Evolutionary conservation across 2,329 filamentous ascomycete species (phyloP).

Genomic region (Colletotrichum lentis): DNA sequence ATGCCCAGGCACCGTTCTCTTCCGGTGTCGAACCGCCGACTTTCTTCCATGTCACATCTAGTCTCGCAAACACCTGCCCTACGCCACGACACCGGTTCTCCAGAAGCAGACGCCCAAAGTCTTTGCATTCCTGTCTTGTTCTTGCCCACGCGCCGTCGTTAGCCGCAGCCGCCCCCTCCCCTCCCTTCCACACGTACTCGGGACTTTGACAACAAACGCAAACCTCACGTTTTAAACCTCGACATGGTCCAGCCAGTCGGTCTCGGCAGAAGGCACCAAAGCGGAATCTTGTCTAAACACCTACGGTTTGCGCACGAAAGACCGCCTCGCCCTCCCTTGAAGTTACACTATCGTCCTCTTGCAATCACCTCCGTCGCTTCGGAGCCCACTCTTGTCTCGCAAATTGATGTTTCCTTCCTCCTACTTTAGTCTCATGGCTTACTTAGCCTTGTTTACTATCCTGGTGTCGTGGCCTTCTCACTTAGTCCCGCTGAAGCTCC

Average conservation of each 20-base stretch:
- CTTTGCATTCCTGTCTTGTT: constrained; percentile 5
- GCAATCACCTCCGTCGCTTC: background rate
- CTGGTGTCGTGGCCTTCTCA: background rate
- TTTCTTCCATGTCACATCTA: background rate
- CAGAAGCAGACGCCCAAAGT: background rate
- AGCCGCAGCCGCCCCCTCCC: constrained; percentile 10
- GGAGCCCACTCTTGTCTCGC: constrained; percentile 6
- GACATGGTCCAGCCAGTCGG: background rate
- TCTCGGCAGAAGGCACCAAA: constrained; percentile 16
- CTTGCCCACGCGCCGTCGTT: background rate
- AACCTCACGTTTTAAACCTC: background rate
- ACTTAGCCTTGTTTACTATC: background rate
- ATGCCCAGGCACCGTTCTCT: constrained; percentile 1
- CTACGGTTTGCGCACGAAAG: background rate
- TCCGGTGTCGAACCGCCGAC: background rate
- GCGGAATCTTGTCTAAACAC: background rate
- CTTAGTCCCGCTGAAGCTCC: constrained; percentile 8
- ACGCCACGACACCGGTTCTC: background rate
- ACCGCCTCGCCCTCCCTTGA: constrained; percentile 14
- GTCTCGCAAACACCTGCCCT: background rate
- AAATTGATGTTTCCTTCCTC: background rate
- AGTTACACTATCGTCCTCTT: background rate
- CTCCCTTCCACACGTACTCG: background rate
- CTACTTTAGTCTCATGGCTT: constrained; percentile 6
- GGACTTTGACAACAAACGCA: background rate